These are phyloP conservation scores for Zelonia costaricensis DNA, from an alignment of 208 protist genomes.

Conservation along the genomic window DNA sequence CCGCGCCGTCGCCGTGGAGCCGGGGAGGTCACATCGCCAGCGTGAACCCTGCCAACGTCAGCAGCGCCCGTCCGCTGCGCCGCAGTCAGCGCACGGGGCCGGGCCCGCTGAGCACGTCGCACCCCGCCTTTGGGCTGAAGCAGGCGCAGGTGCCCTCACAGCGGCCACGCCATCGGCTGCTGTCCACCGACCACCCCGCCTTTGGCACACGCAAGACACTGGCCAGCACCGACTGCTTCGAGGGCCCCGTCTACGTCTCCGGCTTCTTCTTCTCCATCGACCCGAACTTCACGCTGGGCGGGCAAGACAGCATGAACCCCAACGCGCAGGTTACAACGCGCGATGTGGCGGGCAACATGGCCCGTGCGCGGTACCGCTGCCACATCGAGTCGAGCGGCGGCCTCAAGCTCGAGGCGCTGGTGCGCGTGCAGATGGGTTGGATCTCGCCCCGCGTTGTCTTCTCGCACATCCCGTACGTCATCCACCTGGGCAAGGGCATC, in stretches of 20 bases:
- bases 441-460: constrained; percentile 83
- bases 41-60: constrained; percentile 33
- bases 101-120: constrained; percentile 51
- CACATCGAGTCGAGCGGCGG: constrained; percentile 56
- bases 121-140: constrained; percentile 75
- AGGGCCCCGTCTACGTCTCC: constrained; percentile 67
- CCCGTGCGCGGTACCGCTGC: constrained; percentile 74
- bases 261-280: constrained; percentile 85
- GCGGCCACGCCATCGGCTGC: constrained; percentile 18
- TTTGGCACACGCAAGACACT: constrained; percentile 63
- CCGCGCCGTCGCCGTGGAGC: background rate
- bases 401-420: constrained; percentile 75
- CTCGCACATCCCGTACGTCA: constrained; percentile 70
- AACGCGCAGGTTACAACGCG: constrained; percentile 84
- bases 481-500: constrained; percentile 75
- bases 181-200: constrained; percentile 74
- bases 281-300: constrained; percentile 60
- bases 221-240: constrained; percentile 55
- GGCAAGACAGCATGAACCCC: constrained; percentile 71
- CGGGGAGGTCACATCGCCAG: constrained; percentile 22
- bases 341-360: constrained; percentile 72
- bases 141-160: constrained; percentile 43
- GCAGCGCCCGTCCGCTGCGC: constrained; percentile 19
- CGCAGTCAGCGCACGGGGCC: constrained; percentile 36
- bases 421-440: constrained; percentile 84